Percentiles rank a stretch among this genome's conserved stretches.
Conservation (phyloP, 202 grass and related monocot genomes). For the Bolboschoenoplectus hybrid region DNA sequence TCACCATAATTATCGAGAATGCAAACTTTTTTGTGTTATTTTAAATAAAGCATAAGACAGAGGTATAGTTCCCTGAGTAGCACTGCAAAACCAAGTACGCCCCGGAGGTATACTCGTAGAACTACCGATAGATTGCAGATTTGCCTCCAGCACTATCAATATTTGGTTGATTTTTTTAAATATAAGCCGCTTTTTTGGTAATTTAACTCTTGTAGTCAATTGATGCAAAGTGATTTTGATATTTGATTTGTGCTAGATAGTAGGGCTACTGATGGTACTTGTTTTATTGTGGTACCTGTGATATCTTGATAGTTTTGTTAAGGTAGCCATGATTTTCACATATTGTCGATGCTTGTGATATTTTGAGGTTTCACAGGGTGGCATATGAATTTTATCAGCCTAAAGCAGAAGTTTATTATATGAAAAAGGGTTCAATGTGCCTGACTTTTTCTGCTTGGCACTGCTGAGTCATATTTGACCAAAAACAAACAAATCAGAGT, state of each 20-base stretch:
- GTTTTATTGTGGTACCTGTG: neutral
- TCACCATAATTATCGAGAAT: neutral
- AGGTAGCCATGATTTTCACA: neutral
- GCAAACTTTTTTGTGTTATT: neutral
- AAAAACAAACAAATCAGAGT: neutral
- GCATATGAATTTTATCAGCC: neutral
- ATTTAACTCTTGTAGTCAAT: neutral
- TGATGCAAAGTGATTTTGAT: neutral
- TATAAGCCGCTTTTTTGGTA: neutral
- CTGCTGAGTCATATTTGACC: conserved; percentile 1
- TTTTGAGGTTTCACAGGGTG: neutral
- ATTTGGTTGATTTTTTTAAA: neutral
- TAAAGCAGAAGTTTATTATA: neutral
- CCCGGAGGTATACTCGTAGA: neutral
- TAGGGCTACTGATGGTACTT: neutral
- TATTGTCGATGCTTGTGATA: neutral
- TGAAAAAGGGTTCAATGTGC: neutral
- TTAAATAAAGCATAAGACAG: neutral
- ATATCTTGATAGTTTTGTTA: neutral
- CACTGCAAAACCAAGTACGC: neutral
- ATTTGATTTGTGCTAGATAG: neutral
- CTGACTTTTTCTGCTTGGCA: neutral
- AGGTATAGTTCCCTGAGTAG: neutral
- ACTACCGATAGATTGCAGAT: neutral
- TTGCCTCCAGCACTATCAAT: neutral